Conservation (phyloP, 2,329 filamentous ascomycete species). For the Colletotrichum echinochloae region DNA sequence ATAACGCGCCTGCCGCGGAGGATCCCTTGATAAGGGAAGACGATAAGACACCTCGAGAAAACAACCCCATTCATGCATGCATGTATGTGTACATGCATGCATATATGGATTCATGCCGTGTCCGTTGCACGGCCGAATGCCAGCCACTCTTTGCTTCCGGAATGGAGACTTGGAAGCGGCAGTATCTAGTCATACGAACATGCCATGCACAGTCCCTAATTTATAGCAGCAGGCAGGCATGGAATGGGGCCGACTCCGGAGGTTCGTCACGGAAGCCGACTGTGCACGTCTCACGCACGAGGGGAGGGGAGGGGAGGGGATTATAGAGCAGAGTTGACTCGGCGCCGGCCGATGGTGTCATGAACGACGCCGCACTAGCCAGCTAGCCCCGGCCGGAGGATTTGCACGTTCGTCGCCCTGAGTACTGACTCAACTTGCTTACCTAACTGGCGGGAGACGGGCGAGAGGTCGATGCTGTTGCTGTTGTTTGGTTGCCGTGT, state of each 20-base stretch:
- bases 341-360: background rate
- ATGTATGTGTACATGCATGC: too few species aligned
- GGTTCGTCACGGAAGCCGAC: slow-evolving; percentile 32
- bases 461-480: background rate
- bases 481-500: background rate
- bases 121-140: background rate
- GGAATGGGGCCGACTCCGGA: background rate
- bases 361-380: background rate
- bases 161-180: background rate
- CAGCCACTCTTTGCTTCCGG: background rate
- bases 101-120: too few species aligned
- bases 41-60: slow-evolving; percentile 17
- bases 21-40: background rate
- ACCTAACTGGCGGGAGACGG: too few species aligned
- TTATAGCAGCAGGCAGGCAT: background rate
- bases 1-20: slow-evolving; percentile 14
- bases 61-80: too few species aligned
- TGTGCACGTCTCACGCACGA: slow-evolving; percentile 36
- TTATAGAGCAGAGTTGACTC: background rate
- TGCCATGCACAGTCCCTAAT: too few species aligned
- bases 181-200: background rate
- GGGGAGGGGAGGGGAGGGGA: background rate
- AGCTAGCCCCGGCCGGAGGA: background rate
- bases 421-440: background rate
- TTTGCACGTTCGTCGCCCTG: background rate